Evolutionary conservation across 2,329 filamentous ascomycete genomes (phyloP), one percentile per base, ranked within the genome.

Genomic region (Zalaria sp.): DNA sequence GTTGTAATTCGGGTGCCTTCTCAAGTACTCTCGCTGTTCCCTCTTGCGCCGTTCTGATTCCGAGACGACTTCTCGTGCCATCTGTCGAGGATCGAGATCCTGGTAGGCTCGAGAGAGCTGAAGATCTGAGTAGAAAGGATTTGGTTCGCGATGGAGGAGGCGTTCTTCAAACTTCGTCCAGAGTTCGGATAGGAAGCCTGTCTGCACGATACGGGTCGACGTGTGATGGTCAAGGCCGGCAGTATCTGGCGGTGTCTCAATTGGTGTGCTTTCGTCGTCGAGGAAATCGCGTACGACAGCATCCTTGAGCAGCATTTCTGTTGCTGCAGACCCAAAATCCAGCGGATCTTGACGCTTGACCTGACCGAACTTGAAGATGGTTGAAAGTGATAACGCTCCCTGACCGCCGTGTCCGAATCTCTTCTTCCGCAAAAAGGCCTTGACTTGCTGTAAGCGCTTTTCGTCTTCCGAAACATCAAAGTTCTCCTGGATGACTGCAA

Each of bases 401-500:
- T 81, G 70, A 72, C 58, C 77, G 59, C 58, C 68, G 26, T 77
- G 73, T 25, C 81, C 83, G 28, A 94, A 68, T 53, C 96, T 88
- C 57, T 89, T 93, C 51, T 88, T 79, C 56, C 93, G 85, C 36
- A 98, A 67, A 53, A 96, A 98, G 1, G 89, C 85, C 55, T 88
- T 89, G 46, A 98, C 88, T 63, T 98, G 93, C 58, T 96, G 86
- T 47, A 96, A 65, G 18, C 93, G 86, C 64, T 98, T 98, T 60
- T 96, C 88, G 57, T 98, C 93, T 59, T 98, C 91, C 3, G 88
- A 93, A 26, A 98, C 87, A 63, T 98, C 91, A 58, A 98, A 98
- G 56, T 94, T 98, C 58, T 98, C 91, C 61, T 98, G 91, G 50
- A 98, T 98, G 65, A 98, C 91, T 70, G 91, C 91, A 83, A 98